These are phyloP conservation scores for Emericellopsis cladophorae DNA, from an alignment of 2,329 filamentous ascomycete genomes.

Conservation along the genomic window DNA sequence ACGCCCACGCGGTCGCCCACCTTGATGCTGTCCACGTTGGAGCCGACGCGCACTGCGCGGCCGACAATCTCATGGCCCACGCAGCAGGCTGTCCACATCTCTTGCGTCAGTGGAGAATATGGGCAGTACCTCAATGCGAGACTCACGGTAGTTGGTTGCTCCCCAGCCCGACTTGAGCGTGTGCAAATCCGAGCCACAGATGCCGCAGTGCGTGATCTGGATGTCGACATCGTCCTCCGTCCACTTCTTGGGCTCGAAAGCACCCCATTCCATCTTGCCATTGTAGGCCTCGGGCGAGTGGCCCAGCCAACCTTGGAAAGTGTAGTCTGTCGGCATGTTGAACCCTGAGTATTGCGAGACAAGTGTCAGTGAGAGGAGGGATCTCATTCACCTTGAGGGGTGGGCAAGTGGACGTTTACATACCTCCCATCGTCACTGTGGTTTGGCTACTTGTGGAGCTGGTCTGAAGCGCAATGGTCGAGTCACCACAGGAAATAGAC, in stretches of 20 bases:
- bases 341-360: not conserved
- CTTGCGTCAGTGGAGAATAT: not conserved
- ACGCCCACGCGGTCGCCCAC: constrained; percentile 52
- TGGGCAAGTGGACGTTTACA: too few relatives aligned
- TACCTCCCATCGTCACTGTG: too few relatives aligned
- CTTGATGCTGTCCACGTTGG: constrained; percentile 32
- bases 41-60: constrained; percentile 38
- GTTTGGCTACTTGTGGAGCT: too few relatives aligned
- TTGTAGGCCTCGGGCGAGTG: constrained; percentile 22
- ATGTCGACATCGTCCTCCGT: constrained; percentile 53
- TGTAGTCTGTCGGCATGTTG: constrained; percentile 23
- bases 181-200: constrained; percentile 50
- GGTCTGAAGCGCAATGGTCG: too few relatives aligned
- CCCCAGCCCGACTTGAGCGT: constrained; percentile 39
- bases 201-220: constrained; percentile 49
- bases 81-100: constrained; percentile 13
- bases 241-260: constrained; percentile 49
- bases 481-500: too few relatives aligned
- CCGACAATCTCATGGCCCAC: constrained; percentile 57
- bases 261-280: constrained; percentile 37
- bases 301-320: constrained; percentile 39
- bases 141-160: constrained; percentile 24
- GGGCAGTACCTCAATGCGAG: not conserved
- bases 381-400: too few relatives aligned
- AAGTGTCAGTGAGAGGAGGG: too few relatives aligned